Evolutionary conservation across 345 rosid genomes (phyloP), one percentile per base, ranked within the genome.

Genomic region (Cardiospermum halicacabum): DNA sequence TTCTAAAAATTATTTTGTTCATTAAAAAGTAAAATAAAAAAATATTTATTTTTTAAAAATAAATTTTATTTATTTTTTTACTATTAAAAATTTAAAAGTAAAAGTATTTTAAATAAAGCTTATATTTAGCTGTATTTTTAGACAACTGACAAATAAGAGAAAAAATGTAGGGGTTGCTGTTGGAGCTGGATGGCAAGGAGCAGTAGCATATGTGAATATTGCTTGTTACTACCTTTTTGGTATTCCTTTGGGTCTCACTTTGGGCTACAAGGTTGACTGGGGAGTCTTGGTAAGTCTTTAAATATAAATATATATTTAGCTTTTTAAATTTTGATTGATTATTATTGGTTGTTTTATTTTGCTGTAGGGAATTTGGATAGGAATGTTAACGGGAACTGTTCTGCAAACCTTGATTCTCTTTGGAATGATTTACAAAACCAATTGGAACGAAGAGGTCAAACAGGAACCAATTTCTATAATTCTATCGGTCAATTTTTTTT

Each of bases 181-280:
- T 67, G 90, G 92, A 36, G 89, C 87, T 4, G 90, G 93, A 63
- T 87, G 96, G 96, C 96, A 87, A 78, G 80, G 79, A 5, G 24
- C 31, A 0, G 84, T 89, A 0, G 91, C 91, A 0, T 85, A 82
- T 53, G 87, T 84, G 70, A 89, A 87, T 62, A 73, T 85, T 49
- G 89, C 28, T 1, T 87, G 94, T 68, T 87, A 87, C 71, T 85
- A 89, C 42, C 5, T 82, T 45, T 73, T 79, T 32, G 91, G 94
- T 0, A 39, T 87, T 42, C 94, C 94, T 24, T 26, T 78, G 24
- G 90, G 95, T 39, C 83, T 90, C 21, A 2, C 82, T 7, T 53
- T 89, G 24, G 88, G 97, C 25, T 84, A 71, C 77, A 81, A 77
- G 65, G 50, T 85, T 62, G 66, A 31, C 0, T 56, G 69, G 68